These are phyloP conservation scores for maize (Zea mays) DNA, from an alignment of 176 grass and related monocot species.

Conservation along the genomic window DNA sequence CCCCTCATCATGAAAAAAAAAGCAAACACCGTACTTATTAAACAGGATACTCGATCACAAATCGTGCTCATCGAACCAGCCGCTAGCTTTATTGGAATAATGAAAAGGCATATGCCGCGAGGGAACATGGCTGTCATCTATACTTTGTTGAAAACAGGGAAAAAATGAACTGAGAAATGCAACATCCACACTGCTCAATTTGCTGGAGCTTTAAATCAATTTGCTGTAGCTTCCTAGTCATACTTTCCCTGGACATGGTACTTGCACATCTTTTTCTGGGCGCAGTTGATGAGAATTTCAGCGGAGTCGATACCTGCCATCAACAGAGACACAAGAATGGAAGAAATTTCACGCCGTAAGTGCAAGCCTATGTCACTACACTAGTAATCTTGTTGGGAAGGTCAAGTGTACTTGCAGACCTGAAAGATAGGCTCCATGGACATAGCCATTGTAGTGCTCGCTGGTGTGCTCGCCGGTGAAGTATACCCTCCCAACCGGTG, in stretches of 20 bases:
- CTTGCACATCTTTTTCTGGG: slow-evolving; percentile 48
- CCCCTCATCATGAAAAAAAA: no score
- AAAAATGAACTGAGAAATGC: no score
- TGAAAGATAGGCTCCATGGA: slow-evolving; percentile 68
- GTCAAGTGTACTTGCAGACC: slow-evolving; percentile 1
- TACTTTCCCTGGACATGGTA: slow-evolving; percentile 40
- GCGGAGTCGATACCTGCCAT: slow-evolving; percentile 54
- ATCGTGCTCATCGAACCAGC: no score
- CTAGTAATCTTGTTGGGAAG: no score
- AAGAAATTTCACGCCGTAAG: neutral
- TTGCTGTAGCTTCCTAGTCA: neutral
- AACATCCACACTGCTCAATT: no score
- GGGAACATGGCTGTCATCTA: no score
- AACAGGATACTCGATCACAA: no score
- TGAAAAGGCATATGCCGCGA: no score
- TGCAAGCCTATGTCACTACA: neutral
- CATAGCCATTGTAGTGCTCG: slow-evolving; percentile 66
- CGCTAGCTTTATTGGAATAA: no score
- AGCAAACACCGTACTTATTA: no score
- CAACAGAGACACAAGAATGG: neutral
- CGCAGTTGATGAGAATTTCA: slow-evolving; percentile 54
- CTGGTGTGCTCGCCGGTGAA: slow-evolving; percentile 81
- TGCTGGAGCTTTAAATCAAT: neutral
- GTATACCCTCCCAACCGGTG: slow-evolving; percentile 67
- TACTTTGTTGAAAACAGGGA: no score